A percentile compares a stretch with the other conserved stretches of the same genome.
phyloP scores from a whole-genome alignment of 495 filamentous ascomycete genomes.

The Thermothielavioides terrestris region DNA sequence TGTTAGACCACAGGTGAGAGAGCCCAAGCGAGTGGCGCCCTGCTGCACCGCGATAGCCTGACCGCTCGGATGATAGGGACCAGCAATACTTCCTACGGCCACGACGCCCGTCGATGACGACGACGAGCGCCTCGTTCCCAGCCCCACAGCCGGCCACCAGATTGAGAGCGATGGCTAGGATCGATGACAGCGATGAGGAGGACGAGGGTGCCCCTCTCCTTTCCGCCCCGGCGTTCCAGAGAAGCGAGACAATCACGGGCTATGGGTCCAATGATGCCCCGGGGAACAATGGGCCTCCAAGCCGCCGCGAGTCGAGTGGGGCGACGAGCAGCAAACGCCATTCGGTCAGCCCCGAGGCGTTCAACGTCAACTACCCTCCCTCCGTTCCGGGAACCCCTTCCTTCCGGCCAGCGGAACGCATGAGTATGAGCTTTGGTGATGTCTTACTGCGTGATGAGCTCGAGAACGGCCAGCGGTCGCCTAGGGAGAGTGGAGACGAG shows the following conservation, averaged over 20 bases:
- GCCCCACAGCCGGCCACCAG: conserved; percentile 28
- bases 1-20: conserved; percentile 69
- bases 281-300: conserved; percentile 19
- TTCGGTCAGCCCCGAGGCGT: conserved; percentile 39
- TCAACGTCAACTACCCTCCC: conserved; percentile 95
- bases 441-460: conserved; percentile 59
- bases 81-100: conserved; percentile 60
- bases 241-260: conserved; percentile 22
- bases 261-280: conserved; percentile 33
- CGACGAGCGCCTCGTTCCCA: conserved; percentile 28
- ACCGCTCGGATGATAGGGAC: conserved; percentile 39
- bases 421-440: conserved; percentile 66
- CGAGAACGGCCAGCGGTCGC: conserved; percentile 22
- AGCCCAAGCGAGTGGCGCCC: background rate
- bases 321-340: conserved; percentile 28
- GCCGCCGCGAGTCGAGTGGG: conserved; percentile 34
- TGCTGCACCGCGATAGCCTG: background rate
- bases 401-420: conserved; percentile 39
- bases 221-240: conserved; percentile 27
- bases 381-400: conserved; percentile 76
- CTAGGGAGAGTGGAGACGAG: conserved; percentile 25
- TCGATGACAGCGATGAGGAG: conserved; percentile 35
- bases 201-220: conserved; percentile 56
- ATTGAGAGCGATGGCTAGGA: conserved; percentile 20
- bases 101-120: conserved; percentile 48